Percentiles rank a stretch among this genome's conserved stretches.
phyloP scores from a whole-genome alignment of 352 stramenopile genomes.

The Pythium periplocum region DNA sequence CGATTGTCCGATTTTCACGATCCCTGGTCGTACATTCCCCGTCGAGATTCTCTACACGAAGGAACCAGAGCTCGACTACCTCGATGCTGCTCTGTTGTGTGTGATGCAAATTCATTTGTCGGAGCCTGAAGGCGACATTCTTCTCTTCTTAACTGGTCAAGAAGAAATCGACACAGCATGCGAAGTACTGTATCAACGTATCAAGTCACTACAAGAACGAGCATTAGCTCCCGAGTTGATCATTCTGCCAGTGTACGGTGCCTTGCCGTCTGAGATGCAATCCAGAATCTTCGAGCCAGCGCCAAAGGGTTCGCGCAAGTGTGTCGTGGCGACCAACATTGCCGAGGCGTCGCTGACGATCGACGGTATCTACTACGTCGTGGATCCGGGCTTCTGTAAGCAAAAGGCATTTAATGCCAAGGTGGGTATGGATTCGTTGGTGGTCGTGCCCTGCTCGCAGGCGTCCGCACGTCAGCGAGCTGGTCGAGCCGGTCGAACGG shows the following conservation, averaged over 20 bases:
- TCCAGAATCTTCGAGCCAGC: constrained; percentile 98
- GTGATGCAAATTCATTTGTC: constrained; percentile 99
- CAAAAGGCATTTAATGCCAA: constrained; percentile 99
- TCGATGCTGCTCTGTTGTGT: constrained; percentile 96
- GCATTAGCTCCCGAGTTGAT: constrained; percentile 96
- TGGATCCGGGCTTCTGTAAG: constrained; percentile 96
- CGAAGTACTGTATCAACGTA: constrained; percentile 96
- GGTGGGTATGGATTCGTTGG: constrained; percentile 98
- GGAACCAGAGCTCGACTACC: constrained; percentile 97
- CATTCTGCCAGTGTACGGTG: constrained; percentile 97
- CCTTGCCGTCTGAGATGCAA: constrained; percentile 98
- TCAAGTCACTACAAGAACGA: constrained; percentile 93
- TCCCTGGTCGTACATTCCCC: constrained; percentile 96
- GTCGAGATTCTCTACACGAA: constrained; percentile 99
- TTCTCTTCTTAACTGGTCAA: constrained; percentile 99
- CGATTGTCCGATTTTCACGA: constrained; percentile 98
- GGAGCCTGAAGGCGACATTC: constrained; percentile 97
- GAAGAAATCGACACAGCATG: constrained; percentile 99
- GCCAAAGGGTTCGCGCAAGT: constrained; percentile 94
- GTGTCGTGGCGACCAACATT: constrained; percentile 99
- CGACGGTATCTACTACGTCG: constrained; percentile 95
- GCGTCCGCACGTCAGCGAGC: constrained; percentile 96
- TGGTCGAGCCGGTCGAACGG: constrained; percentile 96
- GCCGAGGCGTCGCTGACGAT: constrained; percentile 99
- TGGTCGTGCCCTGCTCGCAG: constrained; percentile 98